Base-by-base conservation (phyloP, 1,284 basidiomycete species). In the Ceratobasidium theobromae region DNA sequence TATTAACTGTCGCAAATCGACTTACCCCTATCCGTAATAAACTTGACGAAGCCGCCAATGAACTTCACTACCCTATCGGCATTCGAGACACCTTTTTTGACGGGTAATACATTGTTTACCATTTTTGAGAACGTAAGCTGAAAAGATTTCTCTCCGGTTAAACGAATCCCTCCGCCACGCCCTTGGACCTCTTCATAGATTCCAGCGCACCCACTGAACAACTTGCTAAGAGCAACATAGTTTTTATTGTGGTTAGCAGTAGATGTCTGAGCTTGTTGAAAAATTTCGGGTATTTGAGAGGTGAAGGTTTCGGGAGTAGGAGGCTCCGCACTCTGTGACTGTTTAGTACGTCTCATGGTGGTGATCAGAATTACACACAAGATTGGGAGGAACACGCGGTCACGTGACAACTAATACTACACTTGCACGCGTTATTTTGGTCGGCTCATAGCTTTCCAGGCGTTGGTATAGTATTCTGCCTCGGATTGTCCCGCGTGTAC, bases 171-270 rank as follows among this genome's bases (percentile, higher is more conserved):
- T 62, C 77, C 78, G 4, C 83, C 82, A 68, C 81, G 79, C 16
- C 25, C 21, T 25, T 80, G 79, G 21, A 82, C 75, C 6, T 79
- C 65, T 67, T 89, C 82, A 2, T 81, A 86, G 70, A 89, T 76
- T 1, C 77, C 73, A 0, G 85, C 81, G 28, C 87, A 87, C 70
- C 87, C 84, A 18, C 79, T 72, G 71, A 97, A 94, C 43, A 95
- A 77, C 75, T 95, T 94, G 79, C 90, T 84, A 1, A 98, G 83
- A 0, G 88, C 86, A 54, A 95, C 89, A 67, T 88, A 84, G 77
- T 98, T 97, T 82, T 98, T 98, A 69, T 89, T 84, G 76, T 93
- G 95, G 75, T 93, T 95, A 5, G 95, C 91, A 9, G 88, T 76
- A 0, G 92, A 88, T 43, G 79, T 77, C 75, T 98, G 96, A 0